Evolutionary conservation across 2,329 filamentous ascomycete genomes (phyloP), one percentile per base, ranked within the genome.

Genomic region (Fusarium subglutinans): DNA sequence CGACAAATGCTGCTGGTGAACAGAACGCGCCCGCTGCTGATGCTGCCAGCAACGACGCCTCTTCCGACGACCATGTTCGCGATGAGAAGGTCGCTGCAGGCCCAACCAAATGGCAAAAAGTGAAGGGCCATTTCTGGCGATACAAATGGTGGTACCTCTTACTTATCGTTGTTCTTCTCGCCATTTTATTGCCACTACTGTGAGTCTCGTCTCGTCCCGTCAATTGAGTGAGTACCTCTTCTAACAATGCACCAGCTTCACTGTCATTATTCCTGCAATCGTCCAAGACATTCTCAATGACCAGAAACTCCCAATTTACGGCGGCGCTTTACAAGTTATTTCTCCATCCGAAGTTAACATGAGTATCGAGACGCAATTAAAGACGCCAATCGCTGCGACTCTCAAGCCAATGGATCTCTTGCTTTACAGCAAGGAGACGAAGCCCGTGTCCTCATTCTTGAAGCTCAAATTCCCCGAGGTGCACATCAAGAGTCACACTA

Each of bases 171-270:
- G 77, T 86, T 35, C 80, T 87, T 10, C 80, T 86, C 4, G 83
- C 83, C 11, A 86, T 87, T 28, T 73, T 87, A 8, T 67, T 87
- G 8, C 86, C 86, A 1, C 75, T 87, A 24, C 70, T 87, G 86
- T 87, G 79, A 80, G 85, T 81, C 20, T 24, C 4, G 7, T 26
- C 6, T 15, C 13, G 6, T 18, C 5, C 24, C 13, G 6, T 18
- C n/a, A 14, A 30, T 22, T 30, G 26, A 33, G 3, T 10, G n/a
- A 37, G 8, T 10, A 11, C 8, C 18, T 6, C 3, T 6, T 24
- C 28, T 41, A 14, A 51, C 10, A 5, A 15, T 14, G 9, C n/a
- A 10, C 24, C 30, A 87, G 86, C 37, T 87, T 87, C 78, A 78
- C 82, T 26, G 81, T 86, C 24, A 83, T 85, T 13, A 81, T 87